A percentile compares a stretch with the other conserved stretches of the same genome.
phyloP scores from a whole-genome alignment of 2,329 filamentous ascomycete genomes.

The Sarocladiaceae sp. region DNA sequence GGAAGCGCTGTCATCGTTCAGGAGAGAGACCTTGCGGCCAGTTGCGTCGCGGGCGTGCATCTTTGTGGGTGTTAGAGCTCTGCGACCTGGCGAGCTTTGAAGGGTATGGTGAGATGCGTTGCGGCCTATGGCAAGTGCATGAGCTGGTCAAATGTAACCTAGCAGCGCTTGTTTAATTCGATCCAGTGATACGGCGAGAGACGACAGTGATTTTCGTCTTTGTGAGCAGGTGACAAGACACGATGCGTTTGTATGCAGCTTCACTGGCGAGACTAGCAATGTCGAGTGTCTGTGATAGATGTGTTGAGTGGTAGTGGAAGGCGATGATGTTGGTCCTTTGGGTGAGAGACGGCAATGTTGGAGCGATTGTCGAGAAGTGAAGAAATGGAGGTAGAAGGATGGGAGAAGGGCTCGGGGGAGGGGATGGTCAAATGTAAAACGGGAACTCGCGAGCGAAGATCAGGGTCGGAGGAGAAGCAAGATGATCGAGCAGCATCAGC shows the following conservation, averaged over 20 bases:
- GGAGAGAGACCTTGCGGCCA: constrained; percentile 54
- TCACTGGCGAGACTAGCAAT: too few species aligned
- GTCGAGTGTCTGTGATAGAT: not conserved
- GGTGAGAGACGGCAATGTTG: constrained; percentile 5
- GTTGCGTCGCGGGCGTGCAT: constrained; percentile 55
- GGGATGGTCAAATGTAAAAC: constrained; percentile 8
- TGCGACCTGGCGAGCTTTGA: not conserved
- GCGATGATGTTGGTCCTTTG: not conserved
- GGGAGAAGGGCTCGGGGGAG: not conserved
- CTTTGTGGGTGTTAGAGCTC: constrained; percentile 13
- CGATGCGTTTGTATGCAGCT: not conserved
- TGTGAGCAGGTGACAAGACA: not conserved
- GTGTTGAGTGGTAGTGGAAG: not conserved
- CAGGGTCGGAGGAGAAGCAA: constrained; percentile 8
- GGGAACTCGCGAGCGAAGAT: constrained; percentile 4
- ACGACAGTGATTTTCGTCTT: not conserved
- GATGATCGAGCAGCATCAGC: constrained; percentile 5
- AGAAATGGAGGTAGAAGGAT: constrained; percentile 3
- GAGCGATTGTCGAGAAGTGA: constrained; percentile 7
- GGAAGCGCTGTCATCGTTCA: constrained; percentile 46
- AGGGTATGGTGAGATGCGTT: constrained; percentile 2
- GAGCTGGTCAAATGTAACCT: not conserved
- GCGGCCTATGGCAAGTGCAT: not conserved
- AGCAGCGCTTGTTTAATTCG: not conserved
- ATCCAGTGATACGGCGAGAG: not conserved